phyloP scores from a whole-genome alignment of 169 alveolate genomes.

The Plasmodium vivax region DNA sequence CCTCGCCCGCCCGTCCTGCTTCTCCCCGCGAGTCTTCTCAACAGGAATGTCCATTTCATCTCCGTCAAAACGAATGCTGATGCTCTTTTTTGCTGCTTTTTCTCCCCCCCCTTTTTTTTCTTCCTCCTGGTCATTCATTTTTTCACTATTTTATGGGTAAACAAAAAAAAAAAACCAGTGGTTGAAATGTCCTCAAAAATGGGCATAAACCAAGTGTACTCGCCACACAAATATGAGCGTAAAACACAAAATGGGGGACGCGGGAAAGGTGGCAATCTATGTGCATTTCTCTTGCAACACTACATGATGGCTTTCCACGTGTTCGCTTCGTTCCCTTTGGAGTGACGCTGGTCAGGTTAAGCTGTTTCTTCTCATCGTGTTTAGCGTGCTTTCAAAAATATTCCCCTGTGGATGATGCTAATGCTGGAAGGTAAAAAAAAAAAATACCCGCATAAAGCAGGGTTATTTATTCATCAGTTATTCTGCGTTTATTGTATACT shows the following conservation, averaged over 20 bases:
- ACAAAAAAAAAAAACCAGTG: neutral
- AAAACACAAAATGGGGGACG: neutral
- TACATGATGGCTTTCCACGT: neutral
- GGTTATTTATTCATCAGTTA: neutral
- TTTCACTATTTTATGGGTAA: neutral
- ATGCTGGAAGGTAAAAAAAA: neutral
- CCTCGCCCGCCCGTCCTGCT: neutral
- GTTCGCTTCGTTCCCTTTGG: neutral
- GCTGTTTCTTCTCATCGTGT: neutral
- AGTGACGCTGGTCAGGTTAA: neutral
- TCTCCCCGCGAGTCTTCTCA: neutral
- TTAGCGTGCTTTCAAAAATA: neutral
- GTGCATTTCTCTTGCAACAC: neutral
- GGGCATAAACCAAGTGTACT: neutral
- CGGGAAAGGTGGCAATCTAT: neutral
- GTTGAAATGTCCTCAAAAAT: neutral
- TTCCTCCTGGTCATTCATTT: conserved; percentile 39
- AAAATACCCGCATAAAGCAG: conserved; percentile 8
- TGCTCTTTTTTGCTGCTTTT: neutral
- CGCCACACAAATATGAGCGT: neutral
- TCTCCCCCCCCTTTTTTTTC: conserved; percentile 3
- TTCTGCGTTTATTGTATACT: neutral
- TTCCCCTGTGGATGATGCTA: neutral
- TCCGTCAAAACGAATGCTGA: conserved; percentile 11
- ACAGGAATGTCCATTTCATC: conserved; percentile 47